Evolutionary conservation across 169 alveolate species (phyloP).

Genomic region (Cryptosporidium bovis): DNA sequence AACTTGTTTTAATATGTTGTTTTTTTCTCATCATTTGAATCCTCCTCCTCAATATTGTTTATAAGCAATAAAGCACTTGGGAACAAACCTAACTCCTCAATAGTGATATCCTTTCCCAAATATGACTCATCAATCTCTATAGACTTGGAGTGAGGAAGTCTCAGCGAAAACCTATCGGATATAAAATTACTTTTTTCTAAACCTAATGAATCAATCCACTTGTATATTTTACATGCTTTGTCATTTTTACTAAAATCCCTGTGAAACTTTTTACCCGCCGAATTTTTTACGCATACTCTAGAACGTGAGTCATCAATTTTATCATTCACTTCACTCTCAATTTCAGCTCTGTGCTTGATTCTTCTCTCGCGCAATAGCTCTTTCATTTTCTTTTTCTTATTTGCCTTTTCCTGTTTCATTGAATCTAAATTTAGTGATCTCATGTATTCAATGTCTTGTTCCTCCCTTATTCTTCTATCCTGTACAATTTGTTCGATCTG

Average conservation of each 20-base stretch:
- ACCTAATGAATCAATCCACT: constrained; percentile 71
- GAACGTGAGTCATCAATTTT: constrained; percentile 20
- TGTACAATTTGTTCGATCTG: constrained; percentile 37
- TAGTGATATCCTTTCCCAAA: not conserved
- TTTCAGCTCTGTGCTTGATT: not conserved
- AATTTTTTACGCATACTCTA: constrained; percentile 48
- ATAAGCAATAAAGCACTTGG: constrained; percentile 54
- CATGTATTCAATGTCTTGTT: constrained; percentile 59
- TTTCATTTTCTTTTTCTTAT: constrained; percentile 11
- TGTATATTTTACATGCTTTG: constrained; percentile 30
- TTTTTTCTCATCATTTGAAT: not conserved
- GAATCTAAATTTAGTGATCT: constrained; percentile 52
- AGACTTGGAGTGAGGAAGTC: constrained; percentile 54
- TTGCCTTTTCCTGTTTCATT: constrained; percentile 25
- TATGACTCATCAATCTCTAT: constrained; percentile 47
- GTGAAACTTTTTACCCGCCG: constrained; percentile 53
- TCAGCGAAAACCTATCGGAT: constrained; percentile 28
- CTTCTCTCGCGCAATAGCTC: constrained; percentile 33
- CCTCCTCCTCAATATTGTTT: constrained; percentile 42
- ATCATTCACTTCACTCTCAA: not conserved
- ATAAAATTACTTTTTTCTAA: constrained; percentile 28
- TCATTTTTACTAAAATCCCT: constrained; percentile 53
- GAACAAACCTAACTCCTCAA: constrained; percentile 37
- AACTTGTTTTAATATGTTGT: too few relatives aligned
- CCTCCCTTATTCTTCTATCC: constrained; percentile 39